A percentile compares a stretch with the other conserved stretches of the same genome.
phyloP scores from a whole-genome alignment of 2,329 filamentous ascomycete species.

The Sporothrix luriei region DNA sequence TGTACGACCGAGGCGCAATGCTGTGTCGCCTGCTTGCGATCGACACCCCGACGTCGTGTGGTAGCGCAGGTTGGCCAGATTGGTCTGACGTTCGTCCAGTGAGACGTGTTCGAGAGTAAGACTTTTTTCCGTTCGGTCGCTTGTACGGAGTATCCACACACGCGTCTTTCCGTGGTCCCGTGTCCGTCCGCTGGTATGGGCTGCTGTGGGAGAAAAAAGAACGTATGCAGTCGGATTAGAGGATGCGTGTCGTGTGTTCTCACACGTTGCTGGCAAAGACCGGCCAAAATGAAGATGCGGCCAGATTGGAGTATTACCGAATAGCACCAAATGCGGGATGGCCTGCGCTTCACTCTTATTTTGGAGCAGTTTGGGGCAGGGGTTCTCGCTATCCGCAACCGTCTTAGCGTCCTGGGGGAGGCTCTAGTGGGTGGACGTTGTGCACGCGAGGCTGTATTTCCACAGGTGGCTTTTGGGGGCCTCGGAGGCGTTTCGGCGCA shows the following conservation, averaged over 20 bases:
- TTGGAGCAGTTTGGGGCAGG: background rate
- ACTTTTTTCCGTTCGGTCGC: background rate
- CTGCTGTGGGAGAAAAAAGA: background rate
- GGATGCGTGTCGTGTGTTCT: background rate
- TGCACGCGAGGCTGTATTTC: no score
- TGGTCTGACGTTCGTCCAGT: background rate
- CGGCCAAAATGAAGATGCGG: background rate
- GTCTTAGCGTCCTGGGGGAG: conserved; percentile 11
- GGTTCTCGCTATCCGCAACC: conserved; percentile 10
- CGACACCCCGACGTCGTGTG: conserved; percentile 1
- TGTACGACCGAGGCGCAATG: background rate
- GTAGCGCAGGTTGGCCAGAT: background rate
- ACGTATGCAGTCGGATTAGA: background rate
- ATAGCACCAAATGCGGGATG: conserved; percentile 30
- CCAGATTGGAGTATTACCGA: conserved; percentile 6
- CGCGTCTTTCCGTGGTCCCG: background rate
- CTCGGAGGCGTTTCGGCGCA: no score
- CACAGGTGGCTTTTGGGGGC: no score
- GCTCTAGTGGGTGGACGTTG: background rate
- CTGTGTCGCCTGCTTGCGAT: conserved; percentile 12
- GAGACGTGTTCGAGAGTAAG: background rate
- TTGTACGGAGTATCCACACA: background rate
- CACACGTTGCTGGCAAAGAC: background rate
- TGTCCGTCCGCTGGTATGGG: background rate
- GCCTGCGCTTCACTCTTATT: background rate